Base-by-base conservation (phyloP, 306 rosid species). In the Sicyos baderoa region DNA sequence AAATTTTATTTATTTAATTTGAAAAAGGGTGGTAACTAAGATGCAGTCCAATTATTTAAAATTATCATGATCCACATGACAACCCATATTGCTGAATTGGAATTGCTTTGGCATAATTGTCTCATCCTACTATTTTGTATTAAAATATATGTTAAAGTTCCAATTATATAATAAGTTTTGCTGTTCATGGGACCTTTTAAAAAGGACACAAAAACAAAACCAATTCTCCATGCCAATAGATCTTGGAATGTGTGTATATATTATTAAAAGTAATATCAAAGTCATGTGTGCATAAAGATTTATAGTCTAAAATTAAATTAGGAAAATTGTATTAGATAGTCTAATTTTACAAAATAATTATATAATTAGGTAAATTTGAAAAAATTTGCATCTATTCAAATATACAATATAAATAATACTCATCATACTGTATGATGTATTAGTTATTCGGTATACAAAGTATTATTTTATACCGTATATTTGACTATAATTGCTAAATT, bases 51-150 rank as follows among this genome's bases (percentile, higher is more conserved):
- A 44, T 64, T 19, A 12, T 64, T 19, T 64, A 19, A 64, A 44
- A 60, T 18, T 11, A 6, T 11, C 0, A 65, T 44, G 70, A 11
- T 35, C 54, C 70, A 65, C 70, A 45, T 65, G 70, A 65, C 54
- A 65, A 65, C 42, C 70, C 70, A 65, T 6, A 13, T 44, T 65
- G 70, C 70, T 65, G 54, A 65, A 65, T 65, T 42, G 70, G 70
- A 65, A 65, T 35, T 45, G 70, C 70, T 45, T 65, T 45, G 12
- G 70, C 70, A 44, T 65, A 45, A 65, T 65, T 65, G 70, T 65
- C 70, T 65, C 70, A 44, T 65, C 12, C 29, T 45, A 21, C 54
- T 65, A 21, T 65, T 32, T 18, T 9, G 37, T 23, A 61, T 10
- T 40, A 62, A 35, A 56, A 35, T 35, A 32, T 62, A 23, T 22